Evolutionary conservation across 768 basidiomycete genomes (phyloP).

Genomic region (Trametes gibbosa): DNA sequence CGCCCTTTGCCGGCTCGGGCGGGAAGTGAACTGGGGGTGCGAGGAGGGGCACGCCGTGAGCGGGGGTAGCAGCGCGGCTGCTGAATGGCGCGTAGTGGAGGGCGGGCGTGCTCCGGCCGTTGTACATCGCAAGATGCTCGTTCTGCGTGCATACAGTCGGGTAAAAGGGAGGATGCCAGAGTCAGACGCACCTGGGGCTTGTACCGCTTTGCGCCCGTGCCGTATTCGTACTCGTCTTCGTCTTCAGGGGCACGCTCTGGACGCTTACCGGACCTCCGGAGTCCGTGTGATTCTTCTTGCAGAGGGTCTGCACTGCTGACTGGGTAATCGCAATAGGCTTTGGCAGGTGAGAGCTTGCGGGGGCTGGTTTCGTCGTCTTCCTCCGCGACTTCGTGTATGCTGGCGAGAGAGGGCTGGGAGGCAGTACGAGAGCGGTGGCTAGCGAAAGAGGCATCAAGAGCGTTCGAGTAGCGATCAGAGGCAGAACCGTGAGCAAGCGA

Average conservation of each 20-base stretch:
- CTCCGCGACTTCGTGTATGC: constrained; percentile 20
- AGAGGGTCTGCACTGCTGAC: not conserved
- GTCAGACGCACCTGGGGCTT: constrained; percentile 15
- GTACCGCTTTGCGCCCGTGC: constrained; percentile 20
- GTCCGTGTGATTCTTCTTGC: not conserved
- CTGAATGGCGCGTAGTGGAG: not conserved
- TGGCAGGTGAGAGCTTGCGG: not conserved
- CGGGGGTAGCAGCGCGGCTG: not conserved
- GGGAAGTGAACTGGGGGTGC: not conserved
- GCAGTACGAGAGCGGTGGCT: constrained; percentile 6
- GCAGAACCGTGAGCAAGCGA: not conserved
- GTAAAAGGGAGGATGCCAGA: not conserved
- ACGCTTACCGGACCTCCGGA: constrained; percentile 11
- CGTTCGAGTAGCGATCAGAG: constrained; percentile 1
- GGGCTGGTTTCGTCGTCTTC: constrained; percentile 1
- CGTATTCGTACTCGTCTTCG: constrained; percentile 20
- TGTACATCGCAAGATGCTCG: not conserved
- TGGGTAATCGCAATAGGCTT: not conserved
- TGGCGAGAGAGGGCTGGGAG: constrained; percentile 23
- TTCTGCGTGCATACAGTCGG: constrained; percentile 9
- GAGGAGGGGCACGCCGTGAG: not conserved
- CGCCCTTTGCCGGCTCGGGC: not conserved
- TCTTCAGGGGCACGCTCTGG: not conserved
- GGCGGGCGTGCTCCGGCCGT: constrained; percentile 1
- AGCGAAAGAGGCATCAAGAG: not conserved